Percentiles rank a stretch among this genome's conserved stretches.
Conservation (phyloP, 441 rosid genomes). For the Pelargonium australe region DNA sequence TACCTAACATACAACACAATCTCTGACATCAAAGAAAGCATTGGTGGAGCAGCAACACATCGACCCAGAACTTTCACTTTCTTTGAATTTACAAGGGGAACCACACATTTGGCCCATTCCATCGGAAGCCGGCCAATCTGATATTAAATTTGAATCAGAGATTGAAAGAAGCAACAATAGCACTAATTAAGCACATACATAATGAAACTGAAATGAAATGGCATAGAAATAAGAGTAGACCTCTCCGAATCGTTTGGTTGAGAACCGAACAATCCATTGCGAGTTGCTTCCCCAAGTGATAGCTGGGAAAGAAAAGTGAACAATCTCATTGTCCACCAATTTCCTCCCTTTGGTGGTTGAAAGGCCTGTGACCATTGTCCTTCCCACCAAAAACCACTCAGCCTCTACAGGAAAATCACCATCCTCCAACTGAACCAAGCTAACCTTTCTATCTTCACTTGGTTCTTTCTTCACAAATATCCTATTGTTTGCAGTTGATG, state of each 20-base stretch:
- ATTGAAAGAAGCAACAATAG: too few species aligned
- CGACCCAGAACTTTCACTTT: constrained; percentile 51
- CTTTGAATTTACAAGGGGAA: constrained; percentile 37
- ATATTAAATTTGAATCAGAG: neutral
- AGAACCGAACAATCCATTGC: constrained; percentile 54
- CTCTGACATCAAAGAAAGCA: constrained; percentile 47
- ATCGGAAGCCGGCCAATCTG: constrained; percentile 71
- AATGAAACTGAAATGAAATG: neutral
- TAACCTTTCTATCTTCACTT: constrained; percentile 17
- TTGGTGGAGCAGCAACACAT: constrained; percentile 47
- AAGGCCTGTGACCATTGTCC: constrained; percentile 41
- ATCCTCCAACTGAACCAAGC: constrained; percentile 33
- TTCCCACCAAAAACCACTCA: constrained; percentile 55
- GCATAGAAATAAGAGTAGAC: constrained; percentile 19
- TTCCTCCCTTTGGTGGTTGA: constrained; percentile 60
- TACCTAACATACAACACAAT: constrained; percentile 55
- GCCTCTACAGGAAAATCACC: constrained; percentile 44
- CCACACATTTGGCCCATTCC: constrained; percentile 60
- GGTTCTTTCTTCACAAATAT: constrained; percentile 16
- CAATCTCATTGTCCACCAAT: constrained; percentile 46
- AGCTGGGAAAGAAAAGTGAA: constrained; percentile 37
- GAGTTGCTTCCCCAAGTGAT: constrained; percentile 15
- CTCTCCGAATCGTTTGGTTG: constrained; percentile 55
- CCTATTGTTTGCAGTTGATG: neutral
- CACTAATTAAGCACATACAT: neutral